Evolutionary conservation across 2,329 filamentous ascomycete species (phyloP), one percentile per base, ranked within the genome.

Genomic region (Fusarium haematococcum): DNA sequence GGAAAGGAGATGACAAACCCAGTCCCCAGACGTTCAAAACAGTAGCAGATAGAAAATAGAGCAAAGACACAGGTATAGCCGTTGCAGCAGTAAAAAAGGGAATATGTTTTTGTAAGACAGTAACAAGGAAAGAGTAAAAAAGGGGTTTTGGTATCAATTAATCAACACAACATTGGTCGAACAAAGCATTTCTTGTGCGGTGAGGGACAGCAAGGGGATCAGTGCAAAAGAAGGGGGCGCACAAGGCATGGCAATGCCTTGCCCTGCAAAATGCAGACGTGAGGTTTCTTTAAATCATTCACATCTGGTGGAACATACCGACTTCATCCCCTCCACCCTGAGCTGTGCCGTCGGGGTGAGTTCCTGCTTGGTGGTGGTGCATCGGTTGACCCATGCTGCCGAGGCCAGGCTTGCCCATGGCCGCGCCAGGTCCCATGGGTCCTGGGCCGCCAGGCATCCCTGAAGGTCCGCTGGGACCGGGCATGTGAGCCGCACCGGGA

Each of bases 291-390:
- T 67, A 67, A 63, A 57, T 75, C 79, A 79, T 89, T 94, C 91
- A 97, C 92, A 97, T 94, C 88, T 95, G 94, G 89, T 95, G 93
- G 89, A 95, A 98, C 95, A 97, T 98, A 97, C 95, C 95, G 92
- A 95, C 95, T 91, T 97, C 95, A 81, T 95, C 93, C 83, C 88
- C 89, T 85, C 90, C 91, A 84, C 90, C 89, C 82, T 90, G 90
- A 79, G 88, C 88, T 81, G 86, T 88, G 81, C 91, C 92, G 82
- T 83, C 82, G 58, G 79, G 79, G 70, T 83, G 82, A 69, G 74
- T 76, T 73, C 81, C 80, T 59, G 81, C 77, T 73, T 84, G 82
- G 74, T 95, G 91, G 83, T 95, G 95, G 84, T 97, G 94, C 84
- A 90, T 88, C 71, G 86, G 84, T 71, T 87, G 86, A 78, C 91